Percentiles rank a stretch among this genome's conserved stretches.
phyloP scores from a whole-genome alignment of 768 basidiomycete species.

The Auriscalpium vulgare region DNA sequence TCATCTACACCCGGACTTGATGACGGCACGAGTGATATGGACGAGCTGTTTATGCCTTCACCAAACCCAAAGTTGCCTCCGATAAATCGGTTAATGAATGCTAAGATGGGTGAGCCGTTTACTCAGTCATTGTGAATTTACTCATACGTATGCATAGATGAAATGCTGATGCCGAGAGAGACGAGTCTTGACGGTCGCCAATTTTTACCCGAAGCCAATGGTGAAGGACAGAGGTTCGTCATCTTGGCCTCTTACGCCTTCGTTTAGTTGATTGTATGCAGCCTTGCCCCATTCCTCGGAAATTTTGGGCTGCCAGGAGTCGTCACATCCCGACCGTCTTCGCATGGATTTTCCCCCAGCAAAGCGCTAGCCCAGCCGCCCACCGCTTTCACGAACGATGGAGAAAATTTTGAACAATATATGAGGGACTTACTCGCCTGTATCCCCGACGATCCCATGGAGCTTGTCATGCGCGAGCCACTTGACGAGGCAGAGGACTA shows the following conservation, averaged over 20 bases:
- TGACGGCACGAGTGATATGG: neutral
- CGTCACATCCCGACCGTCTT: neutral
- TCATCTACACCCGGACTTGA: neutral
- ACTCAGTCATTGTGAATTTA: neutral
- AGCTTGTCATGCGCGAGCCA: conserved; percentile 1
- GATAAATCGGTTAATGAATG: neutral
- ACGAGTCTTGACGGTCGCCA: neutral
- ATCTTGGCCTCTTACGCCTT: neutral
- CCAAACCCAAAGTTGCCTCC: neutral
- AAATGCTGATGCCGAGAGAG: neutral
- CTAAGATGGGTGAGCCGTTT: neutral
- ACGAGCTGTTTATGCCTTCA: conserved; percentile 1
- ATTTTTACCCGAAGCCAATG: neutral
- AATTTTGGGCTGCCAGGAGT: neutral
- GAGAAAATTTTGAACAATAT: neutral
- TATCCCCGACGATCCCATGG: neutral
- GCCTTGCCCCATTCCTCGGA: neutral
- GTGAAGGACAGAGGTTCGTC: neutral
- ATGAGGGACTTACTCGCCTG: neutral
- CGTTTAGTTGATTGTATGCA: neutral
- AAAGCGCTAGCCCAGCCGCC: neutral
- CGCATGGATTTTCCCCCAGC: neutral
- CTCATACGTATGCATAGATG: neutral
- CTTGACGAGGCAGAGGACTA: neutral
- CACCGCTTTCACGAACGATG: neutral